phyloP scores from a whole-genome alignment of 495 filamentous ascomycete species.

The Daldinia caldariorum region DNA sequence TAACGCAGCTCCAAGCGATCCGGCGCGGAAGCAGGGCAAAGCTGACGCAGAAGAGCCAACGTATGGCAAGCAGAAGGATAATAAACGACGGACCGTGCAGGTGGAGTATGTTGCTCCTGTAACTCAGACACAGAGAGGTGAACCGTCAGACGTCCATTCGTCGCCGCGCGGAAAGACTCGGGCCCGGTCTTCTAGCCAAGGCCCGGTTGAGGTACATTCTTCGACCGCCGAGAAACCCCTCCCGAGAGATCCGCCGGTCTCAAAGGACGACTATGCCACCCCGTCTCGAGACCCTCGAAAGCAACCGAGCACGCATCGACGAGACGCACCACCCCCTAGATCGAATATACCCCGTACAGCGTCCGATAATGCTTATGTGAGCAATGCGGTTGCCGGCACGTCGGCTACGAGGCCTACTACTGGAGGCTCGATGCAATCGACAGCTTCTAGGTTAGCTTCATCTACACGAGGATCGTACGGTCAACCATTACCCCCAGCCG shows the following conservation, averaged over 20 bases:
- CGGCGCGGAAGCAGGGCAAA: slow-evolving; percentile 78
- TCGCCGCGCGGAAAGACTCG: slow-evolving; percentile 58
- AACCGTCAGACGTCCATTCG: slow-evolving; percentile 47
- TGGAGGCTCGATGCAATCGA: slow-evolving; percentile 81
- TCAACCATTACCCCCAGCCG: slow-evolving; percentile 85
- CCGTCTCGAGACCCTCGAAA: slow-evolving; percentile 54
- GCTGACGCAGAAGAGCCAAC: slow-evolving; percentile 73
- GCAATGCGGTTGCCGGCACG: slow-evolving; percentile 51
- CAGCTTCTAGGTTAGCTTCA: slow-evolving; percentile 62
- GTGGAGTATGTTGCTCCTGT: slow-evolving; percentile 96
- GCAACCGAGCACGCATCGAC: slow-evolving; percentile 60
- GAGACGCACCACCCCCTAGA: slow-evolving; percentile 58
- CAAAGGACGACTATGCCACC: slow-evolving; percentile 55
- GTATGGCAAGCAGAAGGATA: slow-evolving; percentile 73
- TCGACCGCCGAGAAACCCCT: slow-evolving; percentile 63
- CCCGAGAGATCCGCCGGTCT: slow-evolving; percentile 60
- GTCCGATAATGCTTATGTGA: slow-evolving; percentile 59
- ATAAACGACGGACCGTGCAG: slow-evolving; percentile 93
- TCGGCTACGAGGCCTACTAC: slow-evolving; percentile 76
- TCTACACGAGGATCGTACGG: slow-evolving; percentile 88
- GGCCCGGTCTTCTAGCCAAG: slow-evolving; percentile 60
- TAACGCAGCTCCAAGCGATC: slow-evolving; percentile 68
- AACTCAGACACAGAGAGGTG: slow-evolving; percentile 74
- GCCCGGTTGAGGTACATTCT: slow-evolving; percentile 55
- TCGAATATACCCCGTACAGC: slow-evolving; percentile 63